A percentile compares a stretch with the other conserved stretches of the same genome.
These are phyloP conservation scores for Parathielavia appendiculata DNA, from an alignment of 495 filamentous ascomycete genomes.

Conservation along the genomic window DNA sequence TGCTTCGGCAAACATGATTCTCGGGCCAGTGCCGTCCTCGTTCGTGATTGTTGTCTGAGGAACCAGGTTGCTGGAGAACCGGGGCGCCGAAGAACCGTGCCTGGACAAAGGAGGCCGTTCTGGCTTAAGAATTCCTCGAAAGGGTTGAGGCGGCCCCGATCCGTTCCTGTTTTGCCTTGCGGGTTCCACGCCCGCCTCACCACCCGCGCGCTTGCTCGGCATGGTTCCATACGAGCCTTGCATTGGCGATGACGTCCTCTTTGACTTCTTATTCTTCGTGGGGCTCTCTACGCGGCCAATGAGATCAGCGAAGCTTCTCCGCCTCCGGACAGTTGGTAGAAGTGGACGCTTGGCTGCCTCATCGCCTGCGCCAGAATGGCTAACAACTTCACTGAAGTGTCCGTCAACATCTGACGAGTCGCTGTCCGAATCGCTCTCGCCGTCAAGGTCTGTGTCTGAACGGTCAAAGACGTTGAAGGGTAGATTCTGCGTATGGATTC, in stretches of 20 bases:
- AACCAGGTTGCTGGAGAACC: slow-evolving; percentile 69
- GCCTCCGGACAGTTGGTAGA: slow-evolving; percentile 25
- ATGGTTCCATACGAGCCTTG: slow-evolving; percentile 23
- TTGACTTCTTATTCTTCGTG: slow-evolving; percentile 18
- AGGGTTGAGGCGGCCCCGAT: slow-evolving; percentile 7
- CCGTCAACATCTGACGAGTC: slow-evolving; percentile 31
- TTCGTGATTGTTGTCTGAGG: slow-evolving; percentile 63
- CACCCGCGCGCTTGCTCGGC: background rate
- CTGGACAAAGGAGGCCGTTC: slow-evolving; percentile 46
- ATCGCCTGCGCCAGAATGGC: slow-evolving; percentile 26
- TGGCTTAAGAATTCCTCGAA: slow-evolving; percentile 23
- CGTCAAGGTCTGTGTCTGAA: slow-evolving; percentile 35
- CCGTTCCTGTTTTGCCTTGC: slow-evolving; percentile 8
- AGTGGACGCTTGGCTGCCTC: slow-evolving; percentile 24
- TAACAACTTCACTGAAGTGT: slow-evolving; percentile 32
- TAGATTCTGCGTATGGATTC: slow-evolving; percentile 72
- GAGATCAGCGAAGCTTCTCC: slow-evolving; percentile 37
- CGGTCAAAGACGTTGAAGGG: slow-evolving; percentile 59
- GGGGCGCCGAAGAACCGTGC: slow-evolving; percentile 46
- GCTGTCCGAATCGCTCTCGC: slow-evolving; percentile 44
- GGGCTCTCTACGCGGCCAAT: slow-evolving; percentile 18
- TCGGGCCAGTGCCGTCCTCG: slow-evolving; percentile 60
- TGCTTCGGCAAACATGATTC: slow-evolving; percentile 70
- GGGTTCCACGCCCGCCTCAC: background rate
- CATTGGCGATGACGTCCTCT: slow-evolving; percentile 6